A percentile compares a stretch with the other conserved stretches of the same genome.
These are phyloP conservation scores for Blastobotrys chiropterorum DNA, from an alignment of 805 yeast genomes.

Conservation along the genomic window DNA sequence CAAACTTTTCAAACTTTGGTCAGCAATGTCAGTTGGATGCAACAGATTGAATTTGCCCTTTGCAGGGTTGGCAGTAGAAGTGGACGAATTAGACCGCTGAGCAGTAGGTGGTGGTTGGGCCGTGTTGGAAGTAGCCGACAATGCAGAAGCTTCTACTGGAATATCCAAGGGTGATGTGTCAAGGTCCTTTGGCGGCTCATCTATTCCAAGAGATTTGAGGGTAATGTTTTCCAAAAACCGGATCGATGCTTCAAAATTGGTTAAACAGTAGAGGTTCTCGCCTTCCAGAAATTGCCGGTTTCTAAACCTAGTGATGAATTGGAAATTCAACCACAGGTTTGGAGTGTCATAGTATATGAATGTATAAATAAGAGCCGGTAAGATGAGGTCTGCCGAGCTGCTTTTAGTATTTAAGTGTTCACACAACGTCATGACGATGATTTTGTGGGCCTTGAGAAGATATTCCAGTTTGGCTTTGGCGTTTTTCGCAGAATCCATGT, in stretches of 20 bases:
- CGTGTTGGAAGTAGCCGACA: not conserved
- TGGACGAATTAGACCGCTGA: constrained; percentile 5
- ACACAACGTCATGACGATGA: constrained; percentile 28
- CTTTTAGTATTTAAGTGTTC: constrained; percentile 15
- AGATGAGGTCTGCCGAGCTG: constrained; percentile 33
- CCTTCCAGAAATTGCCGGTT: constrained; percentile 30
- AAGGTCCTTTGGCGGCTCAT: constrained; percentile 17
- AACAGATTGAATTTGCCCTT: not conserved
- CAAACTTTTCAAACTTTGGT: constrained; percentile 27
- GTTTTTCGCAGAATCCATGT: constrained; percentile 25
- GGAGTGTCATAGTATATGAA: constrained; percentile 29
- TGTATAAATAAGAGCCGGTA: constrained; percentile 34
- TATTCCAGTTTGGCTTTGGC: constrained; percentile 32
- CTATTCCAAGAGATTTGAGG: constrained; percentile 27
- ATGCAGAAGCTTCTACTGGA: not conserved
- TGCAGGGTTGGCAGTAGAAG: not conserved
- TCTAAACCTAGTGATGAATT: constrained; percentile 36
- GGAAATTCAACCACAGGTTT: constrained; percentile 31
- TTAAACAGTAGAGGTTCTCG: constrained; percentile 36
- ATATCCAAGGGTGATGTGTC: constrained; percentile 15
- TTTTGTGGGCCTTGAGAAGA: constrained; percentile 32
- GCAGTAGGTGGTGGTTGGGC: constrained; percentile 1
- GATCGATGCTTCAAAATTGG: constrained; percentile 39
- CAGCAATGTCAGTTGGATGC: constrained; percentile 25
- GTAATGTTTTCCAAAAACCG: constrained; percentile 33